Conservation (phyloP, 192 early-diverging fungal genomes). For the Dissophora globulifera region DNA sequence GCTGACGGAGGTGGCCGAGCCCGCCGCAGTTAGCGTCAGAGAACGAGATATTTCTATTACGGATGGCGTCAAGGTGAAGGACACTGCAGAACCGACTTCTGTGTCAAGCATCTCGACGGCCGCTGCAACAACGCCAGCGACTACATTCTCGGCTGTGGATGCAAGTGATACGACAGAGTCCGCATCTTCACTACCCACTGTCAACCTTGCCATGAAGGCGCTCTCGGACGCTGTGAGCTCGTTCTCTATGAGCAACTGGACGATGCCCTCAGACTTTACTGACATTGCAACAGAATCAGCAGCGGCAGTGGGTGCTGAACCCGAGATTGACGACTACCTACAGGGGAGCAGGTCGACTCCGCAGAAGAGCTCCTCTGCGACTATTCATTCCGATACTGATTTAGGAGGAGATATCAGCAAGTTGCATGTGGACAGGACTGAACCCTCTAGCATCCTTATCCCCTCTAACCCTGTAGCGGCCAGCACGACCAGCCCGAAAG, state of each 20-base stretch:
- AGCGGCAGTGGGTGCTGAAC: too few species aligned
- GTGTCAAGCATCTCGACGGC: not conserved
- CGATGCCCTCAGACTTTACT: constrained; percentile 29
- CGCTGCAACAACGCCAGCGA: not conserved
- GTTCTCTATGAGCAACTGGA: constrained; percentile 53
- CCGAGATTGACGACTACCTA: too few species aligned
- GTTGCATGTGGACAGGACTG: not conserved
- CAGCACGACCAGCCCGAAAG: too few species aligned
- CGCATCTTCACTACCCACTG: not conserved
- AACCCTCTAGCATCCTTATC: not conserved
- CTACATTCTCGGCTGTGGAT: constrained; percentile 6
- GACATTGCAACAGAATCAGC: not conserved
- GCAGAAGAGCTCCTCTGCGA: constrained; percentile 3
- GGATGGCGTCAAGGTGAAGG: not conserved
- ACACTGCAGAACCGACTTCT: not conserved
- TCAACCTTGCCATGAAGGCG: constrained; percentile 4
- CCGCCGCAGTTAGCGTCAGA: not conserved
- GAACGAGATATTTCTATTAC: not conserved
- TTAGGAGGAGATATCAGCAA: not conserved
- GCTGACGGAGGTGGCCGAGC: constrained; percentile 19
- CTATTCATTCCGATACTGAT: constrained; percentile 6
- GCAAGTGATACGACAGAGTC: not conserved
- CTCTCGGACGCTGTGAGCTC: not conserved
- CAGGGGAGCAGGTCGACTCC: not conserved
- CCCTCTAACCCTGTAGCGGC: constrained; percentile 5